phyloP scores from a whole-genome alignment of 2,329 filamentous ascomycete species.

The Paecilomyces formosus region DNA sequence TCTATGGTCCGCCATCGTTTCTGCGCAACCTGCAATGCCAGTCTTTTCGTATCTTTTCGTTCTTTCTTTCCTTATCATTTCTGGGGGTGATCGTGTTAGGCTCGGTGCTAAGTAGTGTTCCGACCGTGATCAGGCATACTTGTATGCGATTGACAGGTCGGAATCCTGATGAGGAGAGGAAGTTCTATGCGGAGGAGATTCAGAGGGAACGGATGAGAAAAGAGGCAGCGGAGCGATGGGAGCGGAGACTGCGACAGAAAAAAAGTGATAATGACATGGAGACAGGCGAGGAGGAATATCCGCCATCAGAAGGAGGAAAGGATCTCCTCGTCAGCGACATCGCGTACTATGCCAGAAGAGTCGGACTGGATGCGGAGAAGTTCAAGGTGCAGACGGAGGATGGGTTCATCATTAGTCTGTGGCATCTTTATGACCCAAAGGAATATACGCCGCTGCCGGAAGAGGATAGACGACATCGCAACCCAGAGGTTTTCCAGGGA shows the following conservation, averaged over 20 bases:
- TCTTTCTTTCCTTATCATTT: conserved; percentile 70
- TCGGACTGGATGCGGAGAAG: conserved; percentile 77
- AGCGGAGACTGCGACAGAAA: conserved; percentile 31
- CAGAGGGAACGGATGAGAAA: conserved; percentile 50
- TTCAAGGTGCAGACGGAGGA: conserved; percentile 88
- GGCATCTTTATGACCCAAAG: conserved; percentile 80
- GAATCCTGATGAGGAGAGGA: conserved; percentile 54
- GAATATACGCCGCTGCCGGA: conserved; percentile 56
- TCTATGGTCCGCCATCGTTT: conserved; percentile 68
- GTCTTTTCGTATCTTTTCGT: conserved; percentile 60
- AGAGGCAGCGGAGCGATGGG: conserved; percentile 58
- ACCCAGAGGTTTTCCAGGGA: conserved; percentile 56
- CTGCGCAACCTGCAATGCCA: conserved; percentile 59
- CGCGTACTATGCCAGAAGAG: conserved; percentile 76
- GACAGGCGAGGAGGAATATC: conserved; percentile 45
- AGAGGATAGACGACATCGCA: conserved; percentile 37
- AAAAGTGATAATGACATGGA: conserved; percentile 29
- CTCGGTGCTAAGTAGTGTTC: conserved; percentile 61
- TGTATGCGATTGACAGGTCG: conserved; percentile 51
- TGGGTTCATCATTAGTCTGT: conserved; percentile 81
- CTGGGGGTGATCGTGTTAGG: conserved; percentile 69
- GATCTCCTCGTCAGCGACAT: conserved; percentile 75
- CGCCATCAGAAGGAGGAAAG: conserved; percentile 69
- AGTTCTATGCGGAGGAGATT: conserved; percentile 67
- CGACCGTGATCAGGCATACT: conserved; percentile 41